phyloP scores from a whole-genome alignment of 148 eudicot genomes.

The Chenopodium berlandieri region DNA sequence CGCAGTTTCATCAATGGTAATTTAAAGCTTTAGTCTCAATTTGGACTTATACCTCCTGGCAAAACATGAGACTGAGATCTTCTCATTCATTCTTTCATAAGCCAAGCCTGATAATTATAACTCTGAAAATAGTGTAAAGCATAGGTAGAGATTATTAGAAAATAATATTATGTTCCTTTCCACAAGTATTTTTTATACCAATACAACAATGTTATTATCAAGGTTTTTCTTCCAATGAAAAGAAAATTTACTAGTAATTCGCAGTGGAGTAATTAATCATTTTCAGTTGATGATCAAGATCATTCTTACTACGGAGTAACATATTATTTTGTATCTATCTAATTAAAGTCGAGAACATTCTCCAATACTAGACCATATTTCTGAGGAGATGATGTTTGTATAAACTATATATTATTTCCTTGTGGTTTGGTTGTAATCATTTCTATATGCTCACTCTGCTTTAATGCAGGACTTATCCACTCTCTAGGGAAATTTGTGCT shows the following conservation, averaged over 20 bases:
- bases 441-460: slow-evolving; percentile 1
- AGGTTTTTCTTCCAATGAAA: neutral
- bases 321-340: too few species aligned
- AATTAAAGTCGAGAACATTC: too few species aligned
- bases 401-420: too few species aligned
- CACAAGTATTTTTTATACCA: neutral
- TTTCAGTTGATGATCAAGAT: neutral
- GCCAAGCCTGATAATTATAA: too few species aligned
- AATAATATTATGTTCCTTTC: neutral
- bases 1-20: slow-evolving; percentile 54
- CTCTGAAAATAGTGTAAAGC: too few species aligned
- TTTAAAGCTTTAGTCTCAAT: neutral
- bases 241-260: too few species aligned
- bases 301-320: neutral
- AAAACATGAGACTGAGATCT: too few species aligned
- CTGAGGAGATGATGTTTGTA: neutral
- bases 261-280: neutral
- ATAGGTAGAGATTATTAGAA: too few species aligned
- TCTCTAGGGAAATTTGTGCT: slow-evolving; percentile 57
- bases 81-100: too few species aligned
- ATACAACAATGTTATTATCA: neutral
- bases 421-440: too few species aligned
- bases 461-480: slow-evolving; percentile 48
- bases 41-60: neutral
- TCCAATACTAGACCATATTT: neutral